Evolutionary conservation across 257 asterid species (phyloP).

Genomic region (Solanum acaule): DNA sequence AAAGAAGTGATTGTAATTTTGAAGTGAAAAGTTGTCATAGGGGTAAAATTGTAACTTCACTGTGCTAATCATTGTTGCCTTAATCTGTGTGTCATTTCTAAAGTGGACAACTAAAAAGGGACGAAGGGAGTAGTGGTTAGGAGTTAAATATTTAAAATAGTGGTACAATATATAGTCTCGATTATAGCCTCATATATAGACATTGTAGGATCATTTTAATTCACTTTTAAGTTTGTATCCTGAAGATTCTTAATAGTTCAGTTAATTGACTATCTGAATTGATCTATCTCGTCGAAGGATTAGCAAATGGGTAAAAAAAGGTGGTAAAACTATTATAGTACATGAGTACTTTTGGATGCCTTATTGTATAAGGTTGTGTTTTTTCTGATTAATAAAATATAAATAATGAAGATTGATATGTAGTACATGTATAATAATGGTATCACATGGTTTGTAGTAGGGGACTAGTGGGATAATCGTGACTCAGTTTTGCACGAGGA

Average conservation of each 20-base stretch:
- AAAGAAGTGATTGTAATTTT: too few relatives aligned
- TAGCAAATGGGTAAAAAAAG: not conserved
- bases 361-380: not conserved
- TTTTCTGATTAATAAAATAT: not conserved
- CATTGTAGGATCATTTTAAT: not conserved
- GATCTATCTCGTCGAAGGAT: too few relatives aligned
- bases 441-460: not conserved
- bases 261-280: too few relatives aligned
- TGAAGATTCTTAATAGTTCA: too few relatives aligned
- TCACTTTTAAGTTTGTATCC: not conserved
- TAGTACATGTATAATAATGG: not conserved
- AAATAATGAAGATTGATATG: not conserved
- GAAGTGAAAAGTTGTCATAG: too few relatives aligned
- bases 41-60: too few relatives aligned
- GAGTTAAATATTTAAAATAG: not conserved
- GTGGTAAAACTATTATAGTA: not conserved
- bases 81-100: too few relatives aligned
- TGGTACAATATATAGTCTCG: not conserved
- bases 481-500: not conserved
- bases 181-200: not conserved
- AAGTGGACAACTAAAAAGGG: too few relatives aligned
- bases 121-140: not conserved
- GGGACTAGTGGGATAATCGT: not conserved
- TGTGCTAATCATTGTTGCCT: too few relatives aligned
- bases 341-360: not conserved